Conservation (phyloP, 164 flowering plant species). For the Nymphaea colorata region DNA sequence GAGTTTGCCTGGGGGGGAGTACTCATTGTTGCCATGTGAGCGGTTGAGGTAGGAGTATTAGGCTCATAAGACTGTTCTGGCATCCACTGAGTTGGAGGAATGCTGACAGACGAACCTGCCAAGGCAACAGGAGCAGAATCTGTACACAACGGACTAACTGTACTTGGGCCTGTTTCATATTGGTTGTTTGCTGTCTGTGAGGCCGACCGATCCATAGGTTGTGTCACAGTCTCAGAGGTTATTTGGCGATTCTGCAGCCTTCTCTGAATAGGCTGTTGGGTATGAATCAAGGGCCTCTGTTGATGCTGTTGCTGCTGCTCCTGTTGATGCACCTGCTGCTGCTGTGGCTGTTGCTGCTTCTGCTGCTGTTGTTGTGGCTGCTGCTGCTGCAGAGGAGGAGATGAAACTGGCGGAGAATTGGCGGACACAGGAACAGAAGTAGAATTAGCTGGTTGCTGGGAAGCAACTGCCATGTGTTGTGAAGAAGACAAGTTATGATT, state of each 20-base stretch:
- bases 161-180: slow-evolving; percentile 15
- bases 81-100: slow-evolving; percentile 27
- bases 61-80: slow-evolving; percentile 36
- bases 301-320: slow-evolving; percentile 17
- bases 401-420: not conserved
- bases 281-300: slow-evolving; percentile 33
- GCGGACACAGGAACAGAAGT: slow-evolving; percentile 15
- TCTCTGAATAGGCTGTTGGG: slow-evolving; percentile 31
- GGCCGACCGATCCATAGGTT: slow-evolving; percentile 19
- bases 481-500: slow-evolving; percentile 10
- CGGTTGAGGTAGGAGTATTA: slow-evolving; percentile 14
- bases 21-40: slow-evolving; percentile 23
- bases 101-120: slow-evolving; percentile 22
- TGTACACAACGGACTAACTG: slow-evolving; percentile 18
- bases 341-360: slow-evolving; percentile 16
- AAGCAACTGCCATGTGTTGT: slow-evolving; percentile 1
- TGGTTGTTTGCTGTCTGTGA: slow-evolving; percentile 20
- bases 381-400: not conserved
- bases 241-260: slow-evolving; percentile 27
- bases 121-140: slow-evolving; percentile 27
- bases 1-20: slow-evolving; percentile 17
- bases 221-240: slow-evolving; percentile 25
- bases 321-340: slow-evolving; percentile 34
- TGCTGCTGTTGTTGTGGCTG: slow-evolving; percentile 33
- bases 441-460: slow-evolving; percentile 26